Evolutionary conservation across 1,139 yeast genomes (phyloP), one percentile per base, ranked within the genome.

Genomic region (Saccharomyces hybrid): DNA sequence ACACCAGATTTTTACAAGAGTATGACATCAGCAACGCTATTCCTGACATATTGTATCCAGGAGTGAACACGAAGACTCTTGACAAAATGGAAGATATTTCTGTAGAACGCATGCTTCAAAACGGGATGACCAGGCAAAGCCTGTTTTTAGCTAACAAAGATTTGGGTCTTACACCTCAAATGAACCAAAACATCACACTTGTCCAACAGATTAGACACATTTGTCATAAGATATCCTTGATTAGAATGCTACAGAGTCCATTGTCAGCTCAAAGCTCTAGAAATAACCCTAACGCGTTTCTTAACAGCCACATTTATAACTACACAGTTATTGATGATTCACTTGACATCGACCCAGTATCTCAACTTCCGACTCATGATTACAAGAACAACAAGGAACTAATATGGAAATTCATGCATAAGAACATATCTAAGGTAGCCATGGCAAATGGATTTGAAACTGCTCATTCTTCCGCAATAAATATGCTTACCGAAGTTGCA

Each of bases 391-490:
- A 79, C 54, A 77, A 75, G 26, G 81, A 78, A 2, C 77, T 89
- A 9, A 86, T 89, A 28, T 81, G 78, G 63, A 76, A 83, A 1
- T 83, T 88, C 0, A 71, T 95, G 72, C 78, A 83, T 60, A 82
- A 88, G 60, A 81, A 84, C 50, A 80, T 88, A 1, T 81, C 91
- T 14, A 89, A 90, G 58, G 75, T 95, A 26, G 83, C 89, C 0
- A 93, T 93, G 98, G 88, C 89, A 54, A 85, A 88, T 38, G 99
- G 99, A 0, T 95, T 88, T 73, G 98, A 95, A 72, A 77, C 85
- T 1, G 81, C 95, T 0, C 89, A 88, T 61, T 81, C 86, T 11
- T 75, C 78, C 57, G 97, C 98, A 1, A 78, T 88, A 26, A 87
- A 88, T 57, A 80, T 90, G 1, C 72, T 95, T 55, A 82, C 97